These are phyloP conservation scores for Lupinus albus DNA, from an alignment of 306 rosid species.

Conservation along the genomic window DNA sequence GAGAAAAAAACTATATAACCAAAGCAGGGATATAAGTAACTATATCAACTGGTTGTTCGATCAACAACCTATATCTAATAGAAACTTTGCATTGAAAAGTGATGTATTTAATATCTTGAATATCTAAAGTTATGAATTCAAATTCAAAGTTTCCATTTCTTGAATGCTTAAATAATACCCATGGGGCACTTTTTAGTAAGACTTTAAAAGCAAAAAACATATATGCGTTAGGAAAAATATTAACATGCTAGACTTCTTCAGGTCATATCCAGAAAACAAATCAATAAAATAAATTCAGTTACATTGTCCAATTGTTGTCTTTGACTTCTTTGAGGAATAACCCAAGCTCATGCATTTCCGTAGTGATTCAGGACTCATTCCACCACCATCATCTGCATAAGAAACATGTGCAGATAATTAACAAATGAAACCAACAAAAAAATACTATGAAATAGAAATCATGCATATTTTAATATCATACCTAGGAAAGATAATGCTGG, in stretches of 20 bases:
- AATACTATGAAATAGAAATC: conserved; percentile 23
- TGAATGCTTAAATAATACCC: no score
- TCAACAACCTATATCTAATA: no score
- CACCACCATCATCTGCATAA: conserved; percentile 90
- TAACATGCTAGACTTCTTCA: conserved; percentile 1
- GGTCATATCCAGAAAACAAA: conserved; percentile 23
- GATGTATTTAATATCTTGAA: no score
- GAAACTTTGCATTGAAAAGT: no score
- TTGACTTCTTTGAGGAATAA: conserved; percentile 88
- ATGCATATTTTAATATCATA: conserved; percentile 41
- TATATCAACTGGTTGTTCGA: no score
- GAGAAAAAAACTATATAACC: no score
- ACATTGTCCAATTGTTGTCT: conserved; percentile 95
- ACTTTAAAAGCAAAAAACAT: not conserved
- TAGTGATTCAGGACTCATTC: conserved; percentile 77
- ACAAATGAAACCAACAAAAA: conserved; percentile 32
- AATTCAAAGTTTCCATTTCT: no score
- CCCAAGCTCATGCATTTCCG: conserved; percentile 98
- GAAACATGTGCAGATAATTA: conserved; percentile 26
- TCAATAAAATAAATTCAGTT: conserved; percentile 37
- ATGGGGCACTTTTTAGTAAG: no score
- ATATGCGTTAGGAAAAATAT: conserved; percentile 15
- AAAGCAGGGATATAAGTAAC: no score
- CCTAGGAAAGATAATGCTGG: conserved; percentile 85
- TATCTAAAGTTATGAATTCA: no score